A percentile compares a stretch with the other conserved stretches of the same genome.
These are phyloP conservation scores for Fusarium sp. DNA, from an alignment of 2,329 filamentous ascomycete genomes.

Conservation along the genomic window DNA sequence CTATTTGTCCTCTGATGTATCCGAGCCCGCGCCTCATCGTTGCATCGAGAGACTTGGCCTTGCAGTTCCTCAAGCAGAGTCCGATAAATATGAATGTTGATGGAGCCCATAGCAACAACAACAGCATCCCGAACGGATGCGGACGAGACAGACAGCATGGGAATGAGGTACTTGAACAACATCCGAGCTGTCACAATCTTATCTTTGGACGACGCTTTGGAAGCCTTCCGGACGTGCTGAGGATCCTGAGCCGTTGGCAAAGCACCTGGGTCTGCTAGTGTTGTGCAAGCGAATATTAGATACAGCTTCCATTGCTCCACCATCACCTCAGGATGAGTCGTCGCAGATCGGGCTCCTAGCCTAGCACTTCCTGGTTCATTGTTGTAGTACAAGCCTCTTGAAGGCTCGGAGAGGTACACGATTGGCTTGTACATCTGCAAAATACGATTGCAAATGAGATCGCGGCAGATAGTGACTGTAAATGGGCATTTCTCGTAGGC, in stretches of 20 bases:
- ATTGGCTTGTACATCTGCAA: conserved; percentile 93
- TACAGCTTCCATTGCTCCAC: conserved; percentile 99
- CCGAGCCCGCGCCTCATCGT: conserved; percentile 86
- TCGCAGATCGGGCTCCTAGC: conserved; percentile 66
- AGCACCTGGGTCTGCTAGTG: conserved; percentile 83
- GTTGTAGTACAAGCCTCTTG: conserved; percentile 72
- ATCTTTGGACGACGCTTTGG: conserved; percentile 73
- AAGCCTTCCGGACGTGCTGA: conserved; percentile 85
- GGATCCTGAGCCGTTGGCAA: conserved; percentile 62
- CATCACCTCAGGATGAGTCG: conserved; percentile 84
- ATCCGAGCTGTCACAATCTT: conserved; percentile 90
- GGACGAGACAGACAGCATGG: conserved; percentile 83
- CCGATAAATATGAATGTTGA: conserved; percentile 93
- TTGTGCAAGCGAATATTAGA: conserved; percentile 96
- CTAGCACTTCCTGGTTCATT: conserved; percentile 68
- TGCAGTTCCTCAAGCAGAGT: conserved; percentile 91
- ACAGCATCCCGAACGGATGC: conserved; percentile 88
- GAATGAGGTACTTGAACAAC: conserved; percentile 91
- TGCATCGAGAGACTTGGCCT: conserved; percentile 85
- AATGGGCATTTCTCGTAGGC: conserved; percentile 92
- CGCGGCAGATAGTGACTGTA: conserved; percentile 88
- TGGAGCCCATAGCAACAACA: conserved; percentile 90
- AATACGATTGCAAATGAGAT: conserved; percentile 91
- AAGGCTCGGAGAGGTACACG: conserved; percentile 79
- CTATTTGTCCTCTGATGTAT: conserved; percentile 90